Percentiles rank a stretch among this genome's conserved stretches.
phyloP scores from a whole-genome alignment of 2,329 filamentous ascomycete species.

The Epicoccum sorghinum region DNA sequence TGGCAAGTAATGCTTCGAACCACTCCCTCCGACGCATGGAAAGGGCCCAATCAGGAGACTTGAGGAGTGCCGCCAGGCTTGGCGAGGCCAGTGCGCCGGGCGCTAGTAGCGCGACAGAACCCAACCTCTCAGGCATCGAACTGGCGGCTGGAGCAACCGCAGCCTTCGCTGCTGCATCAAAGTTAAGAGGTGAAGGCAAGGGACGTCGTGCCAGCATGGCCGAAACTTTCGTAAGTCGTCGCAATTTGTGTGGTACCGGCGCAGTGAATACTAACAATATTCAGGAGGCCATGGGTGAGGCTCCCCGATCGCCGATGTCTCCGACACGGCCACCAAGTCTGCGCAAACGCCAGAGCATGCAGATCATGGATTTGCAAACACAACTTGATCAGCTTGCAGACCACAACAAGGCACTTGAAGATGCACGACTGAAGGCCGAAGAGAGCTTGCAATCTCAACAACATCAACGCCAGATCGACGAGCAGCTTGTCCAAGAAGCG shows the following conservation, averaged over 20 bases:
- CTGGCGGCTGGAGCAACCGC: slow-evolving; percentile 45
- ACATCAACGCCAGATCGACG: slow-evolving; percentile 60
- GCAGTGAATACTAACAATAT: slow-evolving; percentile 31
- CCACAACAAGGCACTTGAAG: slow-evolving; percentile 81
- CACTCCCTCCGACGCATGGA: slow-evolving; percentile 75
- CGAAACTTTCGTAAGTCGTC: slow-evolving; percentile 85
- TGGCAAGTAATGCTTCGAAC: slow-evolving; percentile 63
- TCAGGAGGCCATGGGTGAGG: slow-evolving; percentile 93
- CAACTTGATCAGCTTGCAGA: slow-evolving; percentile 82
- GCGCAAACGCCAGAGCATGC: slow-evolving; percentile 96
- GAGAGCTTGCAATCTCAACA: slow-evolving; percentile 63
- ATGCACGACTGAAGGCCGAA: slow-evolving; percentile 74
- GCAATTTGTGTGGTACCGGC: slow-evolving; percentile 12
- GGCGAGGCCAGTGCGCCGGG: slow-evolving; percentile 52
- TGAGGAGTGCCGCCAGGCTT: slow-evolving; percentile 71
- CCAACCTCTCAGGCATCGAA: slow-evolving; percentile 39
- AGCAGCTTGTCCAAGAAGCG: slow-evolving; percentile 56
- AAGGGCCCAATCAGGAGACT: slow-evolving; percentile 73
- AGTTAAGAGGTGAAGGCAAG: slow-evolving; percentile 84
- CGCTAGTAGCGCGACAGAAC: slow-evolving; percentile 39
- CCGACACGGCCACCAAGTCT: slow-evolving; percentile 94
- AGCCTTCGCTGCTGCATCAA: slow-evolving; percentile 58
- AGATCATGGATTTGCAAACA: slow-evolving; percentile 85
- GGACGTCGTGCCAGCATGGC: slow-evolving; percentile 81
- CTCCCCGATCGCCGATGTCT: slow-evolving; percentile 85